A percentile compares a stretch with the other conserved stretches of the same genome.
phyloP scores from a whole-genome alignment of 2,329 filamentous ascomycete genomes.

The Fusarium mundagurra region DNA sequence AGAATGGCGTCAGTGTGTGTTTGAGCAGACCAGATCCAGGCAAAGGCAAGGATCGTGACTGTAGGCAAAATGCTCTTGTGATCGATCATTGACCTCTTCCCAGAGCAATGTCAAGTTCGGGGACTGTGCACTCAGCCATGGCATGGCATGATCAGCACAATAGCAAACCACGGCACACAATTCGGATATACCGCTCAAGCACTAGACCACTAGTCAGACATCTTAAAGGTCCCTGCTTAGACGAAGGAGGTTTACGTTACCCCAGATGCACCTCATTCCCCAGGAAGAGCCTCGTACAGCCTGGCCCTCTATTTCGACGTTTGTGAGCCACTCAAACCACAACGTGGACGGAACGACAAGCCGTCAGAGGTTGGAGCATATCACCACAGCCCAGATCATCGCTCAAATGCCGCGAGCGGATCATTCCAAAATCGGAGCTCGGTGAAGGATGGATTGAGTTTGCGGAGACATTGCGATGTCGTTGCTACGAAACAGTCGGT shows the following conservation, averaged over 20 bases:
- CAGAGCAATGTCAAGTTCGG: not conserved
- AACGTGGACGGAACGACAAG: constrained; percentile 37
- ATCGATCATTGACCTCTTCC: not conserved
- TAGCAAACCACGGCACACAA: not conserved
- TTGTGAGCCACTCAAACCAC: constrained; percentile 40
- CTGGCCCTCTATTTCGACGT: constrained; percentile 1
- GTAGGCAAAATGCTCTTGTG: not conserved
- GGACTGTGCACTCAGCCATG: not conserved
- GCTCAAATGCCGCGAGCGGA: constrained; percentile 19
- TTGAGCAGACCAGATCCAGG: not conserved
- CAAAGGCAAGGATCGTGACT: not conserved
- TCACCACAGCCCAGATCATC: not conserved
- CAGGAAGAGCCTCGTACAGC: constrained; percentile 25
- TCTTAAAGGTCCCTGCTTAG: constrained; percentile 14
- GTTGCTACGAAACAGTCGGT: constrained; percentile 20
- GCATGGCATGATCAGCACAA: not conserved
- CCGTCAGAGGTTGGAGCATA: constrained; percentile 33
- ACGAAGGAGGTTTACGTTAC: constrained; percentile 24
- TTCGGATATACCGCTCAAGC: not conserved
- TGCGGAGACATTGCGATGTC: constrained; percentile 3
- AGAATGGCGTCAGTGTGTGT: constrained; percentile 28
- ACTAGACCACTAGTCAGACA: constrained; percentile 15
- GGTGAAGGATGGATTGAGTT: constrained; percentile 22
- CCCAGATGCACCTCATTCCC: constrained; percentile 37
- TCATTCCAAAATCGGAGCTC: constrained; percentile 27